Conservation (phyloP, 176 grass and related monocot genomes). For the Avena sativa region DNA sequence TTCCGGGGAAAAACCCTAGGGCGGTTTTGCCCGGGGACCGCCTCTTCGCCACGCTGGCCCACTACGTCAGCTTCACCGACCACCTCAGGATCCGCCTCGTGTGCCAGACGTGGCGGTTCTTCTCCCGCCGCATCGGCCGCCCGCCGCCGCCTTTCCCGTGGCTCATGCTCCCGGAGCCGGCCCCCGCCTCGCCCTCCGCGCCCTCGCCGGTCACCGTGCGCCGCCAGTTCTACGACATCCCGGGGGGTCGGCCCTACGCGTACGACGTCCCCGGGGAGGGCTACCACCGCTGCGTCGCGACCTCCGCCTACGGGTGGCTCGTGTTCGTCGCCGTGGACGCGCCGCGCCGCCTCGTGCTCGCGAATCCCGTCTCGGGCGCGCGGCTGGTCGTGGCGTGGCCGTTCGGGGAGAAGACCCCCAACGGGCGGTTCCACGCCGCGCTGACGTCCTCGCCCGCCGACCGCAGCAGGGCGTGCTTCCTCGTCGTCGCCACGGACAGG, state of each 20-base stretch:
- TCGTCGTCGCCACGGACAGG: constrained; percentile 46
- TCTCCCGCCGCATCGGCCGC: constrained; percentile 34
- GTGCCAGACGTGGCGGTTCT: constrained; percentile 35
- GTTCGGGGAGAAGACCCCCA: constrained; percentile 16
- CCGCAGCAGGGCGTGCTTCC: constrained; percentile 33
- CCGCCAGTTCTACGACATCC: constrained; percentile 55
- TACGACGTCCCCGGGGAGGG: constrained; percentile 36
- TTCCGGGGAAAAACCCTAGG: neutral
- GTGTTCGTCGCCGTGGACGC: constrained; percentile 33
- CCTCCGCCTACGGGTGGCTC: constrained; percentile 53
- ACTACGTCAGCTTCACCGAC: constrained; percentile 44
- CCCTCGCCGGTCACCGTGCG: constrained; percentile 12
- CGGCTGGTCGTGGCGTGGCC: constrained; percentile 30
- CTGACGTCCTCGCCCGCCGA: constrained; percentile 39
- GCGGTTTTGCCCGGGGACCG: neutral
- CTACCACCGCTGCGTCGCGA: constrained; percentile 39
- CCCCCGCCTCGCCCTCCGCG: neutral
- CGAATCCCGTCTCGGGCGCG: constrained; percentile 39
- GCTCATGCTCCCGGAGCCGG: constrained; percentile 52
- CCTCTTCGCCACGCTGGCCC: constrained; percentile 39
- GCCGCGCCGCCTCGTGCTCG: constrained; percentile 43
- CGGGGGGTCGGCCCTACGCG: constrained; percentile 35
- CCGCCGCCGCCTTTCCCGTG: constrained; percentile 54
- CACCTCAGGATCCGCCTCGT: constrained; percentile 45
- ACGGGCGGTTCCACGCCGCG: constrained; percentile 38